A percentile compares a stretch with the other conserved stretches of the same genome.
Evolutionary conservation across 805 yeast species (phyloP).

Genomic region (Kregervanrija fluxuum): DNA sequence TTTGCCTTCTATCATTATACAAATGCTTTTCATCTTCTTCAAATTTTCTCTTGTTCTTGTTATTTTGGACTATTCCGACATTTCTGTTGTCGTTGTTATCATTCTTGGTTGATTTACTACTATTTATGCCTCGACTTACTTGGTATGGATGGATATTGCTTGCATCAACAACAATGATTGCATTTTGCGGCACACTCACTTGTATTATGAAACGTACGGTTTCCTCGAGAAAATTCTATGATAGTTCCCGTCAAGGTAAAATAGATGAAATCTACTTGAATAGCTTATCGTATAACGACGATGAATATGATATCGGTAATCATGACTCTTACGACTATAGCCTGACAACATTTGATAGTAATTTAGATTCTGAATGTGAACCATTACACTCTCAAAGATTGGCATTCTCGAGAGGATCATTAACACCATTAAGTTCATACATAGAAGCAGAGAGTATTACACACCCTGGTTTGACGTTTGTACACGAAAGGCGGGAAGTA

Average conservation of each 20-base stretch:
- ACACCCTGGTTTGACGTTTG: too few relatives aligned
- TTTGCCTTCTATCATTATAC: slow-evolving; percentile 34
- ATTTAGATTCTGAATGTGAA: too few relatives aligned
- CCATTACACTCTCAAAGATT: too few relatives aligned
- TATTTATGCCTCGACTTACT: slow-evolving; percentile 67
- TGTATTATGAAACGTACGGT: slow-evolving; percentile 70
- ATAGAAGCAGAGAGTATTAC: too few relatives aligned
- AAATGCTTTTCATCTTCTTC: slow-evolving; percentile 28
- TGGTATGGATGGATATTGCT: slow-evolving; percentile 86
- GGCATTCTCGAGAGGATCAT: too few relatives aligned
- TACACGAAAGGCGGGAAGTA: too few relatives aligned
- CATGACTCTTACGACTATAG: background rate
- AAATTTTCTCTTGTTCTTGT: slow-evolving; percentile 40
- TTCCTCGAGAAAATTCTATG: slow-evolving; percentile 33
- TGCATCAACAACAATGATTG: slow-evolving; percentile 57
- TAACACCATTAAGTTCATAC: too few relatives aligned
- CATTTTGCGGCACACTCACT: slow-evolving; percentile 54
- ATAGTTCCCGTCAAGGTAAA: slow-evolving; percentile 1
- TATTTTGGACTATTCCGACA: slow-evolving; percentile 57
- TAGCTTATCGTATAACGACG: slow-evolving; percentile 7
- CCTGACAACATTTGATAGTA: background rate
- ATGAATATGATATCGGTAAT: slow-evolving; percentile 6
- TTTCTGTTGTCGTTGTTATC: slow-evolving; percentile 66
- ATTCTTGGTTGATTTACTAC: slow-evolving; percentile 71
- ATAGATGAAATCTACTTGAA: slow-evolving; percentile 12